Conservation (phyloP, 2,329 filamentous ascomycete genomes). For the Cephalotrichum gorgonifer region DNA sequence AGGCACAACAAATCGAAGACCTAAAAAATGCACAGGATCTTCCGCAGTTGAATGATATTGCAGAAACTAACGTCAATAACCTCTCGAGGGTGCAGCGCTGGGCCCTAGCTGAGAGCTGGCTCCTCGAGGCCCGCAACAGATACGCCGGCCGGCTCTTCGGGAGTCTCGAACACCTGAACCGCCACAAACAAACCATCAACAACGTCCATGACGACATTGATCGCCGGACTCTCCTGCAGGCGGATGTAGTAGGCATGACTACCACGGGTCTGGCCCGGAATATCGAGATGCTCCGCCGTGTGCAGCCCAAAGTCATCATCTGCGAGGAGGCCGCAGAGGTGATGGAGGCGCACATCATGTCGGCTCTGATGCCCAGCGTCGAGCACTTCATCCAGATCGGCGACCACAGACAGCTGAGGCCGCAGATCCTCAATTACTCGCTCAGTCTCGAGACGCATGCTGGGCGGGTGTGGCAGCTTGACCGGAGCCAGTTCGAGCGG, state of each 20-base stretch:
- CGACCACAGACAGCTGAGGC: constrained; percentile 63
- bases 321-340: constrained; percentile 69
- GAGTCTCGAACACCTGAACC: constrained; percentile 28
- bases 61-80: not conserved
- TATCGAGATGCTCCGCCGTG: constrained; percentile 36
- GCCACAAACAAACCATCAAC: constrained; percentile 26
- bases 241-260: constrained; percentile 57
- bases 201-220: constrained; percentile 32
- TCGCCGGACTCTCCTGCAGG: constrained; percentile 33
- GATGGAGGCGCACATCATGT: constrained; percentile 46
- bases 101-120: not conserved
- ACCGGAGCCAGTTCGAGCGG: constrained; percentile 56
- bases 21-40: not conserved
- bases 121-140: constrained; percentile 34
- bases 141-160: constrained; percentile 28
- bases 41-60: not conserved
- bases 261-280: constrained; percentile 61
- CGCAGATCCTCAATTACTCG: constrained; percentile 51
- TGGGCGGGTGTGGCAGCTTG: constrained; percentile 31
- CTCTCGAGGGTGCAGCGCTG: not conserved
- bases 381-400: constrained; percentile 62
- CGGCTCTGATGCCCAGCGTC: constrained; percentile 41
- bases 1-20: not conserved
- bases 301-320: constrained; percentile 48
- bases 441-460: constrained; percentile 42